A percentile compares a stretch with the other conserved stretches of the same genome.
Evolutionary conservation across 192 early-diverging fungal species (phyloP).

Genomic region (Backusella australiensis): DNA sequence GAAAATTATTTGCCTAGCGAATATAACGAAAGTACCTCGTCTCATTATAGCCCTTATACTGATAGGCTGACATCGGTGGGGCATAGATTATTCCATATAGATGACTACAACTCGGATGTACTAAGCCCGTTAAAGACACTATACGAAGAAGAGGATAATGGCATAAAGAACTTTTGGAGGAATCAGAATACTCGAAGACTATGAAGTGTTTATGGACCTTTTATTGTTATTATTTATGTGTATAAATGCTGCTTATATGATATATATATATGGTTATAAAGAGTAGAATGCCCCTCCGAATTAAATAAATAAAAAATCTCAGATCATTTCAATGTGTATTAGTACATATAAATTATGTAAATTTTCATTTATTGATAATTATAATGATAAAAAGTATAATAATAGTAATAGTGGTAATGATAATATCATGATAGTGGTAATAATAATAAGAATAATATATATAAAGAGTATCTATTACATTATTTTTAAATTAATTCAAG

Average conservation of each 20-base stretch:
- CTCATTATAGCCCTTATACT: background rate
- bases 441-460: background rate
- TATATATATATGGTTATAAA: no score
- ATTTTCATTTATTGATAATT: background rate
- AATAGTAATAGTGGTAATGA: background rate
- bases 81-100: background rate
- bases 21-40: background rate
- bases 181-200: background rate
- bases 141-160: background rate
- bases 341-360: background rate
- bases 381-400: background rate
- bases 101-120: background rate
- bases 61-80: no score
- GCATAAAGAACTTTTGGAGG: constrained; percentile 4
- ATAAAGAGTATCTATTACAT: background rate
- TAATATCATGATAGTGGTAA: background rate
- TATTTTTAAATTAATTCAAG: constrained; percentile 5
- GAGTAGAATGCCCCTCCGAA: background rate
- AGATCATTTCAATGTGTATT: background rate
- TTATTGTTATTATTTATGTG: no score
- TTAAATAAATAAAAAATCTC: background rate
- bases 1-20: background rate
- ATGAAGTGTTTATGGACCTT: background rate
- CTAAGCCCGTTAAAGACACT: background rate
- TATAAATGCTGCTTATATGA: no score